phyloP scores from a whole-genome alignment of 495 filamentous ascomycete genomes.

The Cryomyces minteri region DNA sequence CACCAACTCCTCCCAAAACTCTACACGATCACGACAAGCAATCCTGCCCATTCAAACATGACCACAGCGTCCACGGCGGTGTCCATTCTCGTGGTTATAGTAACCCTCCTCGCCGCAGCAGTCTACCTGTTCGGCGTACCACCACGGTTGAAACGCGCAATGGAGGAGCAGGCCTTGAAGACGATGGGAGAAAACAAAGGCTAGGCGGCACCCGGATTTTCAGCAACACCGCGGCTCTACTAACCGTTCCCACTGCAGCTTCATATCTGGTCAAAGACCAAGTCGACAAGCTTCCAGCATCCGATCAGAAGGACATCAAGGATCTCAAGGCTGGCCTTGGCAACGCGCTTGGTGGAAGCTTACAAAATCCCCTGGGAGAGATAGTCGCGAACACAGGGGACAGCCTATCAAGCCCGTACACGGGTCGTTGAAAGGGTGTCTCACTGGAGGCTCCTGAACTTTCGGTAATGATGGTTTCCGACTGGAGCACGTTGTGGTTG shows the following conservation, averaged over 20 bases:
- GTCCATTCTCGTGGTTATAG: background rate
- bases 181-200: conserved; percentile 34
- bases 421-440: conserved; percentile 3
- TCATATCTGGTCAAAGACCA: conserved; percentile 14
- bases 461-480: too few species aligned
- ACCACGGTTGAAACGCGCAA: conserved; percentile 18
- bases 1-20: background rate
- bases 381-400: conserved; percentile 15
- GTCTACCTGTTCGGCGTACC: conserved; percentile 22
- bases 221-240: too few species aligned
- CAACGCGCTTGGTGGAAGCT: conserved; percentile 14
- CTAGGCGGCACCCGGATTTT: background rate
- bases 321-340: conserved; percentile 17
- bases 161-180: conserved; percentile 29
- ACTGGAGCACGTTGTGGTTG: too few species aligned
- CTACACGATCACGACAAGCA: background rate
- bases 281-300: conserved; percentile 19
- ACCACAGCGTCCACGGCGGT: background rate
- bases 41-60: background rate
- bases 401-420: conserved; percentile 8
- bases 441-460: too few species aligned
- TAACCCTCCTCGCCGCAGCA: background rate
- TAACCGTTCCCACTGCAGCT: background rate
- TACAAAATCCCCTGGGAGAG: conserved; percentile 22
- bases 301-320: conserved; percentile 22